Conservation (phyloP, 768 basidiomycete genomes). For the Pleurotus cornucopiae region DNA sequence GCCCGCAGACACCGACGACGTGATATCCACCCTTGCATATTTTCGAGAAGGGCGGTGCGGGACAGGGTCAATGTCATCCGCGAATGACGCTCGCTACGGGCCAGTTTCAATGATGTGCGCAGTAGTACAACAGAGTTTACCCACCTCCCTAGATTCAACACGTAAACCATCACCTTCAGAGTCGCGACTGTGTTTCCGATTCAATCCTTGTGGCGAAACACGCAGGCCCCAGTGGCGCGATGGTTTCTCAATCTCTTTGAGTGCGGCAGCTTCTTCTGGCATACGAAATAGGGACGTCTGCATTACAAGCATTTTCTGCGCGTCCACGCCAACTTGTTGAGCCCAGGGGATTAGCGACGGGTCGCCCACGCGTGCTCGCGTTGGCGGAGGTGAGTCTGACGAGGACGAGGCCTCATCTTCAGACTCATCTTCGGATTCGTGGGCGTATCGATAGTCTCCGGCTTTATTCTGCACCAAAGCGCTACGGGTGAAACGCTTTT, state of each 20-base stretch:
- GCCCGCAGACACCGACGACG: conserved; percentile 60
- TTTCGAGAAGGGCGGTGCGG: conserved; percentile 75
- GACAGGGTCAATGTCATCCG: conserved; percentile 62
- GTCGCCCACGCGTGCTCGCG: conserved; percentile 26
- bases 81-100: conserved; percentile 73
- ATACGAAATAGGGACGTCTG: conserved; percentile 81
- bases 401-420: conserved; percentile 14
- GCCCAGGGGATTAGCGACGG: conserved; percentile 67
- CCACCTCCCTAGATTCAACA: conserved; percentile 57
- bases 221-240: conserved; percentile 19
- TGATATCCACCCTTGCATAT: conserved; percentile 69
- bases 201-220: conserved; percentile 34
- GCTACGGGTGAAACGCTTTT: conserved; percentile 28
- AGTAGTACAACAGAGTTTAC: conserved; percentile 13
- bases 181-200: conserved; percentile 74
- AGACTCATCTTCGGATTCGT: conserved; percentile 31
- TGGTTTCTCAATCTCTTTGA: conserved; percentile 43
- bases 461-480: conserved; percentile 54
- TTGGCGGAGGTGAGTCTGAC: conserved; percentile 29
- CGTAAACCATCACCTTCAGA: conserved; percentile 70
- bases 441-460: conserved; percentile 41
- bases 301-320: conserved; percentile 91
- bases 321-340: conserved; percentile 70
- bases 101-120: conserved; percentile 5
- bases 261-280: conserved; percentile 67